These are phyloP conservation scores for Durio zibethinus DNA, from an alignment of 345 rosid species.

Conservation along the genomic window DNA sequence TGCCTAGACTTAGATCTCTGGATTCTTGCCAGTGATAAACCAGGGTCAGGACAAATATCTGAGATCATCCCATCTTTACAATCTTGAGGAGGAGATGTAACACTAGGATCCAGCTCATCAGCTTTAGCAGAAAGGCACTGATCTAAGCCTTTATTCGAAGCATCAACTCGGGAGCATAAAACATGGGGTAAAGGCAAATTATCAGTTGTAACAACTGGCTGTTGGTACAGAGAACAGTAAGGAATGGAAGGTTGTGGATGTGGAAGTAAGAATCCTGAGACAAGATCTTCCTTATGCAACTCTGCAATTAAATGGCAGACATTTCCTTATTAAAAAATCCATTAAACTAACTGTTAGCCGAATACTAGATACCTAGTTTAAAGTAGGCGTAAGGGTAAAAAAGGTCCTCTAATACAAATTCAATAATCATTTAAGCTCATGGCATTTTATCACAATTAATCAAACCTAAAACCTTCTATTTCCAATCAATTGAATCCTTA, in stretches of 20 bases:
- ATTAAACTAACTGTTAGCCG: not conserved
- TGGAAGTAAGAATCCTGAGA: conserved; percentile 52
- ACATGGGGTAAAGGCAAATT: conserved; percentile 24
- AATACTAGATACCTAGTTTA: not conserved
- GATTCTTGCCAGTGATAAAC: conserved; percentile 52
- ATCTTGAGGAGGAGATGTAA: conserved; percentile 43
- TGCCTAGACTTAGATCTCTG: conserved; percentile 82
- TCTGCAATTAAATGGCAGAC: conserved; percentile 37
- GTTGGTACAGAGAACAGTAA: conserved; percentile 33
- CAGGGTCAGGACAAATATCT: conserved; percentile 29
- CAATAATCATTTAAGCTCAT: too few species aligned
- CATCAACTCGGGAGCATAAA: conserved; percentile 17
- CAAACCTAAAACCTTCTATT: too few species aligned
- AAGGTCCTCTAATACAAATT: too few species aligned
- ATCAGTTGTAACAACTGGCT: conserved; percentile 23
- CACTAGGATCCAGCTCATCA: conserved; percentile 33
- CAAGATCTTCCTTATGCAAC: conserved; percentile 65
- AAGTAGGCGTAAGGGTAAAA: too few species aligned
- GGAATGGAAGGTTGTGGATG: conserved; percentile 39
- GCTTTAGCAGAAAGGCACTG: conserved; percentile 17
- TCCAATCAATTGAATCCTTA: too few species aligned
- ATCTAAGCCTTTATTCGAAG: conserved; percentile 23
- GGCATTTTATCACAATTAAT: too few species aligned
- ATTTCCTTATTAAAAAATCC: not conserved
- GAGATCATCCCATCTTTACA: conserved; percentile 32